These are phyloP conservation scores for Peronospora belbahrii DNA, from an alignment of 352 stramenopile genomes.

Conservation along the genomic window DNA sequence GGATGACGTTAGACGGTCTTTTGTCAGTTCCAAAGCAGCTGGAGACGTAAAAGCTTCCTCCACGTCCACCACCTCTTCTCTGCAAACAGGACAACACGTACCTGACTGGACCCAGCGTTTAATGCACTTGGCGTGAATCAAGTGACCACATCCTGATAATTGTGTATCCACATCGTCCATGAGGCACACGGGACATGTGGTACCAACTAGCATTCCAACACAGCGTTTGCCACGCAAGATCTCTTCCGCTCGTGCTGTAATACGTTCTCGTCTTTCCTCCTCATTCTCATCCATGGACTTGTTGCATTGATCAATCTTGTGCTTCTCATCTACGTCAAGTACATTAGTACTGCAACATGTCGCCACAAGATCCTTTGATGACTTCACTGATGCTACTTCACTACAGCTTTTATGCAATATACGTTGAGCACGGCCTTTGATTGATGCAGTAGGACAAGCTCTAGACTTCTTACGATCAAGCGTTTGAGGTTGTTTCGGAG, in stretches of 20 bases:
- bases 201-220: slow-evolving; percentile 55
- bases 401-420: slow-evolving; percentile 34
- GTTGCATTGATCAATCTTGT: slow-evolving; percentile 13
- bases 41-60: slow-evolving; percentile 45
- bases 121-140: slow-evolving; percentile 73
- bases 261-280: slow-evolving; percentile 31
- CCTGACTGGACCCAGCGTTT: slow-evolving; percentile 66
- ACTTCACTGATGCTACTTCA: too few relatives aligned
- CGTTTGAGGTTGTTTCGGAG: slow-evolving; percentile 30
- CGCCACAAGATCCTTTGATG: slow-evolving; percentile 12
- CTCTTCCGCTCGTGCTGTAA: slow-evolving; percentile 53
- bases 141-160: slow-evolving; percentile 51
- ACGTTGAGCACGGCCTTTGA: slow-evolving; percentile 29
- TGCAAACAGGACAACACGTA: slow-evolving; percentile 57
- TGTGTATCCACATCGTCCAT: slow-evolving; percentile 65
- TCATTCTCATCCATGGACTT: slow-evolving; percentile 11
- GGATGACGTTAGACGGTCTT: slow-evolving; percentile 39
- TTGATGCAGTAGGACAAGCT: slow-evolving; percentile 15
- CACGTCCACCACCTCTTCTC: slow-evolving; percentile 48
- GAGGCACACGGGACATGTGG: slow-evolving; percentile 66
- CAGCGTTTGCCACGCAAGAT: slow-evolving; percentile 54
- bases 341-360: slow-evolving; percentile 27
- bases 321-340: slow-evolving; percentile 24
- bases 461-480: too few relatives aligned
- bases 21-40: slow-evolving; percentile 28